Percentiles rank a stretch among this genome's conserved stretches.
phyloP scores from a whole-genome alignment of 116 monocot species.

The Iris pallida region DNA sequence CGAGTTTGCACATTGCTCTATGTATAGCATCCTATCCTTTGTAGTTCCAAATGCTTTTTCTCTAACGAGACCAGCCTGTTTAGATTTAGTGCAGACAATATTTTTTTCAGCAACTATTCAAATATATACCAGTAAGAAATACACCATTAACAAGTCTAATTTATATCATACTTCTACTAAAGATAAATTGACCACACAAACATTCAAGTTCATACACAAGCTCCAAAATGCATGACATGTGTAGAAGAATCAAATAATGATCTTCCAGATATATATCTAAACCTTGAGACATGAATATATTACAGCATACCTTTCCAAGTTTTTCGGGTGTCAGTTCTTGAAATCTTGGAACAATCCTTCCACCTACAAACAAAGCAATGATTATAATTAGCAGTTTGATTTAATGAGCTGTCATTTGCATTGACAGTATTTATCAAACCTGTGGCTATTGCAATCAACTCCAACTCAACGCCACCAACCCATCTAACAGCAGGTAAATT shows the following conservation, averaged over 20 bases:
- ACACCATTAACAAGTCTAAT: no score
- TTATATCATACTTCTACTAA: no score
- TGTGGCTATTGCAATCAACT: slow-evolving; percentile 97
- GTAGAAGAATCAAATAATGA: no score
- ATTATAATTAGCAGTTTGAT: not conserved
- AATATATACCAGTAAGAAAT: no score
- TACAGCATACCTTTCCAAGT: slow-evolving; percentile 63
- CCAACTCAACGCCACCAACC: slow-evolving; percentile 99
- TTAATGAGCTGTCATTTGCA: not conserved
- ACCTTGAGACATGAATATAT: no score
- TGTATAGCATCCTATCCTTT: slow-evolving; percentile 84
- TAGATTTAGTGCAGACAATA: not conserved
- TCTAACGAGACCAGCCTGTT: slow-evolving; percentile 79
- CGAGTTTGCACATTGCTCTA: slow-evolving; percentile 87
- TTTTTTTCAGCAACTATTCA: no score
- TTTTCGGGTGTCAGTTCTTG: slow-evolving; percentile 92
- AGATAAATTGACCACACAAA: no score
- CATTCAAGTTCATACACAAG: no score
- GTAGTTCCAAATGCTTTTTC: slow-evolving; percentile 95
- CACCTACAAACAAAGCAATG: slow-evolving; percentile 41
- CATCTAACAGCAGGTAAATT: slow-evolving; percentile 98
- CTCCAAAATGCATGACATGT: no score
- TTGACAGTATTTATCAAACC: slow-evolving; percentile 25
- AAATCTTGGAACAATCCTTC: slow-evolving; percentile 95
- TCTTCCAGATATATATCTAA: no score